These are phyloP conservation scores for Sanghuangporus baumii DNA, from an alignment of 1,284 basidiomycete species.

Conservation along the genomic window DNA sequence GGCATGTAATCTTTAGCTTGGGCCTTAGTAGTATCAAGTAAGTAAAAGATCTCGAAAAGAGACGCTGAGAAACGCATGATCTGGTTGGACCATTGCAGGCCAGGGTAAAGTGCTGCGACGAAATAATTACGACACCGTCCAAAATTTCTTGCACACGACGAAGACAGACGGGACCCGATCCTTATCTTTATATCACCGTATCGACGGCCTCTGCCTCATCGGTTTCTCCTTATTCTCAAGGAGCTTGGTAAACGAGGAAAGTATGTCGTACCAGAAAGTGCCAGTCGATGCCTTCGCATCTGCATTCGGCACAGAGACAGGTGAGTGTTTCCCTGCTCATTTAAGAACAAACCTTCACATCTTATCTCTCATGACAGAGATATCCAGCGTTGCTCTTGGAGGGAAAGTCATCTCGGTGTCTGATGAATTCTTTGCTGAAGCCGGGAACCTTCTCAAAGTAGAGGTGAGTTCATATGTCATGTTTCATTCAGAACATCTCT, in stretches of 20 bases:
- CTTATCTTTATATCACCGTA: background rate
- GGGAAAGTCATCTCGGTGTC: slow-evolving; percentile 74
- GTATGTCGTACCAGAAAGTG: slow-evolving; percentile 9
- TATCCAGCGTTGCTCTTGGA: slow-evolving; percentile 85
- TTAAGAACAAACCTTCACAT: background rate
- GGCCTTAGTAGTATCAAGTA: too few relatives aligned
- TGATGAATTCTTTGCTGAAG: slow-evolving; percentile 95
- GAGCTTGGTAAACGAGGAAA: background rate
- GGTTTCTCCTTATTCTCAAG: background rate
- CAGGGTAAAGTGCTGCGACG: background rate
- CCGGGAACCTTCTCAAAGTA: slow-evolving; percentile 78
- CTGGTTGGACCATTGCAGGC: too few relatives aligned
- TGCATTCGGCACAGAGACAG: slow-evolving; percentile 16
- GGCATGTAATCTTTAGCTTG: too few relatives aligned
- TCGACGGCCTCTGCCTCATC: background rate
- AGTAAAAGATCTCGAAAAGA: too few relatives aligned
- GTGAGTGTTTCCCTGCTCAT: background rate
- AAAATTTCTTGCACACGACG: background rate
- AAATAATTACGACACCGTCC: background rate
- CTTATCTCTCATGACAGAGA: slow-evolving; percentile 50
- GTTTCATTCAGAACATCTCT: background rate
- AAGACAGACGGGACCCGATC: background rate
- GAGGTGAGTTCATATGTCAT: slow-evolving; percentile 44
- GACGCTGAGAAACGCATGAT: too few relatives aligned
- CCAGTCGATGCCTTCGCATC: slow-evolving; percentile 7